Evolutionary conservation across 2,329 filamentous ascomycete genomes (phyloP).

Genomic region (Hortaea werneckii): DNA sequence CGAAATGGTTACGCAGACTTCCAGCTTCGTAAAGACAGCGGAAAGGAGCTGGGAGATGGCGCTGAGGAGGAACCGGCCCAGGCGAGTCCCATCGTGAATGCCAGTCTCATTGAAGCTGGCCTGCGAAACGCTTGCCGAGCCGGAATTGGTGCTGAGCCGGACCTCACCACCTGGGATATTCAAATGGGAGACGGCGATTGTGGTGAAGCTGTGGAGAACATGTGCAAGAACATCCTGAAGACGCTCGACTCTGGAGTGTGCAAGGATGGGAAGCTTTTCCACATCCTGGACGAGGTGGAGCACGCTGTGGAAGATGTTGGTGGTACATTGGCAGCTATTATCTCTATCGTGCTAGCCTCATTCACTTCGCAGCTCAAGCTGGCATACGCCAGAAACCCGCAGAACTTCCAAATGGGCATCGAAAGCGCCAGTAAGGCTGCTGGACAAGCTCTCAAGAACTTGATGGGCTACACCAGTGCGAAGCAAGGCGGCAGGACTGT

Average conservation of each 20-base stretch:
- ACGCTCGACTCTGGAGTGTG: slow-evolving; percentile 21
- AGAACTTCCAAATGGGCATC: slow-evolving; percentile 14
- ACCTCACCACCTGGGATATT: slow-evolving; percentile 54
- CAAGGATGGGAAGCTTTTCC: slow-evolving; percentile 21
- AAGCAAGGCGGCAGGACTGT: slow-evolving; percentile 27
- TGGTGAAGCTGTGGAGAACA: slow-evolving; percentile 42
- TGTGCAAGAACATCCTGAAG: slow-evolving; percentile 26
- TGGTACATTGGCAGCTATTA: slow-evolving; percentile 29
- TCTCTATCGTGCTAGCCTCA: slow-evolving; percentile 27
- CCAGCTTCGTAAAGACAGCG: slow-evolving; percentile 9
- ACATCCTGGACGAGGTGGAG: slow-evolving; percentile 25
- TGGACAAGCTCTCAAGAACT: slow-evolving; percentile 30
- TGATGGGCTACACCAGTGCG: slow-evolving; percentile 30
- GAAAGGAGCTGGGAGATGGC: slow-evolving; percentile 25
- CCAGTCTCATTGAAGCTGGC: slow-evolving; percentile 26
- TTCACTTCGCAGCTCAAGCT: slow-evolving; percentile 30
- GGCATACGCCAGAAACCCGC: slow-evolving; percentile 18
- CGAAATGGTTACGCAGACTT: slow-evolving; percentile 34
- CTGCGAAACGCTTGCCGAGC: slow-evolving; percentile 34
- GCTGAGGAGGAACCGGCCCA: slow-evolving; percentile 22
- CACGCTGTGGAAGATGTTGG: slow-evolving; percentile 28
- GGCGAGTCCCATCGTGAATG: slow-evolving; percentile 19
- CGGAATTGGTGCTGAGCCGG: slow-evolving; percentile 49
- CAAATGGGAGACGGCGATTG: slow-evolving; percentile 58
- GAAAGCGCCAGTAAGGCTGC: slow-evolving; percentile 21